Base-by-base conservation (phyloP, 2,329 filamentous ascomycete genomes). In the Passalora sequoiae region DNA sequence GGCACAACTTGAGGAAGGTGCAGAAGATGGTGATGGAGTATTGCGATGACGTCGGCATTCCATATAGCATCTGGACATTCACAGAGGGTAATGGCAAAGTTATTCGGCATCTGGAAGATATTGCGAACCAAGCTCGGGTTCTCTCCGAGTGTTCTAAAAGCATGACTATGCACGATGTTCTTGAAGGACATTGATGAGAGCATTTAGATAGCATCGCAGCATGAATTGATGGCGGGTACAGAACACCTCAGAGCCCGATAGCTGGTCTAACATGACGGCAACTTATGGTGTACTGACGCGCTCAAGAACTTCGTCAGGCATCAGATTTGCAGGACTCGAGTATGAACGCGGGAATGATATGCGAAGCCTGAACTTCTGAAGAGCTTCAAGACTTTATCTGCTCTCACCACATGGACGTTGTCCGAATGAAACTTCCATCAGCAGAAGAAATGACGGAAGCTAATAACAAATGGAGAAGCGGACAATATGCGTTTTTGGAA, bases 1-100 rank as follows among this genome's bases (percentile, higher is more conserved):
- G 82, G 17, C 83, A 86, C 62, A 86, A 86, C 60, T 65, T 86
- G 7, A 71, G 83, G 40, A 66, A 69, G 50, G 72, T 75, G 2
- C 81, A 85, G 64, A 68, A 63, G 45, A 60, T 82, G 31, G 79
- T 83, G 1, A 73, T 70, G 55, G 74, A 79, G 31, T 86, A 84
- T 54, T 83, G 78, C 59, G 63, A 74, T n/a, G 78, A 84, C 19
- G 79, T 78, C 1, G 70, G 70, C 4, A 80, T 84, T 32, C 76
- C 76, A 2, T 84, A 84, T 65, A 71, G 74, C 6, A 68, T 81
- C 25, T 73, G 78, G 50, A 74, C 72, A 3, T 84, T 84, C 55
- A 68, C 74, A 3, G 76, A 82, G 37, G 78, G 80, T 0, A 85
- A 84, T 63, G 68, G 72, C 46, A 72, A 75, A 45, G 74, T 79